Conservation (phyloP, 345 rosid species). For the Euclidium syriacum region DNA sequence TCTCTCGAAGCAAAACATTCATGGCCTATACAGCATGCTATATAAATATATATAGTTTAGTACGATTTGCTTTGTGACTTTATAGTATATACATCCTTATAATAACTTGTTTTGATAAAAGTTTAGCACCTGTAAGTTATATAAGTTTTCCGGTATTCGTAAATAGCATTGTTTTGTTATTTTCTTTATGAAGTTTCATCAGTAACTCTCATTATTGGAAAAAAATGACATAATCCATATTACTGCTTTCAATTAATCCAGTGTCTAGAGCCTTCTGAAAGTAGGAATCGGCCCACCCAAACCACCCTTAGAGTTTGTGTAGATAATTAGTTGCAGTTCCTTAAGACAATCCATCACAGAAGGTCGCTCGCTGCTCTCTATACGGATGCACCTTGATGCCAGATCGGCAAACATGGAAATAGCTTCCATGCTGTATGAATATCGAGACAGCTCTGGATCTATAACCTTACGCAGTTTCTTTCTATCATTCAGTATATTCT, state of each 20-base stretch:
- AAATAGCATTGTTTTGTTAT: constrained; percentile 11
- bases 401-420: constrained; percentile 83
- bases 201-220: constrained; percentile 12
- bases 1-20: constrained; percentile 16
- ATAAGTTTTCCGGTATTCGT: not conserved
- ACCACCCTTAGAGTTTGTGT: constrained; percentile 69
- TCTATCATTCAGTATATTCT: constrained; percentile 66
- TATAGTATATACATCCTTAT: constrained; percentile 22
- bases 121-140: constrained; percentile 11
- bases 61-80: not conserved
- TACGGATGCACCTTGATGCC: constrained; percentile 90
- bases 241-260: constrained; percentile 13
- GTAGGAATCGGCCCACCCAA: constrained; percentile 46
- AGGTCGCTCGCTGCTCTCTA: constrained; percentile 83
- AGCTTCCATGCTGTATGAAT: constrained; percentile 74
- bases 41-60: not conserved
- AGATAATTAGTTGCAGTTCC: constrained; percentile 70
- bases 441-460: constrained; percentile 71
- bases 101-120: constrained; percentile 2
- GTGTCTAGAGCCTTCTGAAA: constrained; percentile 48
- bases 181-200: constrained; percentile 2
- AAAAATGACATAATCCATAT: constrained; percentile 10
- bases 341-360: constrained; percentile 73
- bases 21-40: not conserved
- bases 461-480: constrained; percentile 75